Evolutionary conservation across 2,329 filamentous ascomycete genomes (phyloP), one percentile per base, ranked within the genome.

Genomic region (Talaromyces sp.): DNA sequence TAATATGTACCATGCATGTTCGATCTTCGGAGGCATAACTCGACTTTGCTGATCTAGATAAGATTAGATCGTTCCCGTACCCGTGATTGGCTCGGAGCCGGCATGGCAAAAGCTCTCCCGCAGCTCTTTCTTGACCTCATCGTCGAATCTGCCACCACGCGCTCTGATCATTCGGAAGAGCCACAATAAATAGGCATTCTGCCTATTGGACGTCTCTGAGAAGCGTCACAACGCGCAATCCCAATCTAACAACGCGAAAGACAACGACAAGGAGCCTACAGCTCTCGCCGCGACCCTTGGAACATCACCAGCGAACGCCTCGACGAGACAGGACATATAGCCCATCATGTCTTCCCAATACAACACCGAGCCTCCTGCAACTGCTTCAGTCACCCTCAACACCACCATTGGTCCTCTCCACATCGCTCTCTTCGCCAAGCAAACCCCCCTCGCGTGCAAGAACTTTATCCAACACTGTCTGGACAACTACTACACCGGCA

Each of bases 391-490:
- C 60, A 87, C 97, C 66, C 82, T 99, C 48, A 88, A 95, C 75
- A 99, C 94, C 10, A 96, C 91, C 7, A 81, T 88, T 52, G 94
- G 94, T 75, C 92, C 96, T 70, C 83, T 99, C 61, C 88, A 90
- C 41, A 84, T 99, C 75, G 91, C 96, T 75, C 87, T 99, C 60
- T 99, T 96, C 80, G 92, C 92, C 19, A 94, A 94, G 72, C 94
- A 99, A 76, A 89, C 91, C 0, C 94, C 94, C 9, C 82, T 97
- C 63, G 89, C 94, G 27, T 92, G 88, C 71, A 91, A 93, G 67
- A 97, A 97, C 79, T 99, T 99, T 76, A 83, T 99, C 41, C 94
- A 99, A 75, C 88, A 92, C 70, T 94, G 91, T 72, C 84, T 97
- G 66, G 92, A 99, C 72, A 92, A 92, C 67, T 97, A 97, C 80